phyloP scores from a whole-genome alignment of 2,329 filamentous ascomycete genomes.

The Tricladium varicosporioides region DNA sequence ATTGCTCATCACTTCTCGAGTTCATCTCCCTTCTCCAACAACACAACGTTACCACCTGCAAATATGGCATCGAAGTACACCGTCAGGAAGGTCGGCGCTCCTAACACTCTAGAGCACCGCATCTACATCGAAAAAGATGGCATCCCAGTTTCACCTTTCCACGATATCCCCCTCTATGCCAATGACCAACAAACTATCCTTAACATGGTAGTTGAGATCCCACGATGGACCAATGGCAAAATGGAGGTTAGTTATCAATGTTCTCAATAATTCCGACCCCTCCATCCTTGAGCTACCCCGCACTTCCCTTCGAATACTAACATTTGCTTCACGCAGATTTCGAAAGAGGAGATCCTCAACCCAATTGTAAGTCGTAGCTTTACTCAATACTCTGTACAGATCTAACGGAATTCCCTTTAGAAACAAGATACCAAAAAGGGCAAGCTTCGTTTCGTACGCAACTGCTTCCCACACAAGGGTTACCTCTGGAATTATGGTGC shows the following conservation, averaged over 20 bases:
- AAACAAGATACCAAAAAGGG: conserved; percentile 99
- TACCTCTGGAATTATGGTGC: conserved; percentile 99
- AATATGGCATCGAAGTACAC: conserved; percentile 55
- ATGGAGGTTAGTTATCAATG: conserved; percentile 72
- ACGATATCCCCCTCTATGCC: conserved; percentile 97
- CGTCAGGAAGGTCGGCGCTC: conserved; percentile 81
- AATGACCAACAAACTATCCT: conserved; percentile 93
- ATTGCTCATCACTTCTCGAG: conserved; percentile 48
- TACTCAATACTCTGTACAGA: conserved; percentile 57
- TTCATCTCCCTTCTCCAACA: conserved; percentile 27
- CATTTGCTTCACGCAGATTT: conserved; percentile 63
- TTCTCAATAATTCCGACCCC: conserved; percentile 4
- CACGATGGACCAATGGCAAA: conserved; percentile 99
- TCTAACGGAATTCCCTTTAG: conserved; percentile 39
- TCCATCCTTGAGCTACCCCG: conserved; percentile 17
- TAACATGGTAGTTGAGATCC: conserved; percentile 99
- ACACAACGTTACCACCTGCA: conserved; percentile 10
- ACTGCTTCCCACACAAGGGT: conserved; percentile 99
- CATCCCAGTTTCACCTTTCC: conserved; percentile 89
- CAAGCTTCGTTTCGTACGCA: conserved; percentile 98
- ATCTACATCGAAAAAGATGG: conserved; percentile 99
- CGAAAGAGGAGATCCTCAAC: conserved; percentile 97
- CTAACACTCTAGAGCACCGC: conserved; percentile 94
- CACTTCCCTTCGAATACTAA: conserved; percentile 4
- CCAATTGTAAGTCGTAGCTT: conserved; percentile 57